Evolutionary conservation across 768 basidiomycete species (phyloP).

Genomic region (Leucosporidium yakuticum): DNA sequence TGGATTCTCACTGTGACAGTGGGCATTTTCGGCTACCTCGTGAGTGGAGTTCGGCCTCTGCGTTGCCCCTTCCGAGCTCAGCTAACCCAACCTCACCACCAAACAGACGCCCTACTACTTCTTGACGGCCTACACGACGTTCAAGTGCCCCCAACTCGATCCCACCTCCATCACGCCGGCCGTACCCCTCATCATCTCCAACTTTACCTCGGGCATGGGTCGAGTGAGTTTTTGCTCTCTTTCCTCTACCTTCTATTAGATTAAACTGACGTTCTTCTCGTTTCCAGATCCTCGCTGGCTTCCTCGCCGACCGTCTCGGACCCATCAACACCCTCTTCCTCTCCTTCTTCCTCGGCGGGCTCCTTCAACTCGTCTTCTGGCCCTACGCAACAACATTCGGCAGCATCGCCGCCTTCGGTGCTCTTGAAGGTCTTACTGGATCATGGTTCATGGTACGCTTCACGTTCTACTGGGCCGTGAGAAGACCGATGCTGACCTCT

Average conservation of each 20-base stretch:
- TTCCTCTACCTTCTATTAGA: background rate
- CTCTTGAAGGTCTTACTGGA: too few relatives aligned
- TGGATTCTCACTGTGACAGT: constrained; percentile 20
- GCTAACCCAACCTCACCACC: too few relatives aligned
- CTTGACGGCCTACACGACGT: constrained; percentile 11
- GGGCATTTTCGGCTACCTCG: constrained; percentile 33
- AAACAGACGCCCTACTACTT: constrained; percentile 15
- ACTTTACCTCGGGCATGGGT: constrained; percentile 28
- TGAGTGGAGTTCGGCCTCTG: too few relatives aligned
- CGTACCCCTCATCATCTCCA: constrained; percentile 22
- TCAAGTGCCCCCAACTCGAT: constrained; percentile 9
- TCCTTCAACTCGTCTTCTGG: constrained; percentile 39
- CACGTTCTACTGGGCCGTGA: constrained; percentile 14
- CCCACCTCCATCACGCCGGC: constrained; percentile 19
- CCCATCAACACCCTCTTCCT: constrained; percentile 40
- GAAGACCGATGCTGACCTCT: constrained; percentile 12
- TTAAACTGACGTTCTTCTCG: background rate
- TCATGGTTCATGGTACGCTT: too few relatives aligned
- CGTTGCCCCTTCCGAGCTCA: too few relatives aligned
- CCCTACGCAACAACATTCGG: constrained; percentile 34
- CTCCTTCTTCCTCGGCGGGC: constrained; percentile 10
- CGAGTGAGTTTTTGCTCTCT: constrained; percentile 1
- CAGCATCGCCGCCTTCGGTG: constrained; percentile 31
- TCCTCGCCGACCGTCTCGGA: constrained; percentile 38
- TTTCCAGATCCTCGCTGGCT: constrained; percentile 30